Conservation (phyloP, 441 rosid species). For the Pelargonium australe region DNA sequence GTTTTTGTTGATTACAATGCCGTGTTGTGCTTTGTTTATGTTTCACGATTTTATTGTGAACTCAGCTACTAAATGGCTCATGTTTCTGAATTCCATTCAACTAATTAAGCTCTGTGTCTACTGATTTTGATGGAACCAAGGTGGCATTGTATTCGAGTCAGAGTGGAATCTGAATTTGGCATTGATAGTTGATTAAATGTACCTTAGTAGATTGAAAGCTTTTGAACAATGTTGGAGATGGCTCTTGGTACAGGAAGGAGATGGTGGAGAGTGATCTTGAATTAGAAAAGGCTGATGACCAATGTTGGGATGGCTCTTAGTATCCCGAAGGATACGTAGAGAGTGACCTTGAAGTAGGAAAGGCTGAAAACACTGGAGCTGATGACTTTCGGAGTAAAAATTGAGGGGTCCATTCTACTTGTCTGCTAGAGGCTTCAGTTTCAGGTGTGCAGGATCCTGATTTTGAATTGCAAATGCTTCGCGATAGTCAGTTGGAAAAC, state of each 20-base stretch:
- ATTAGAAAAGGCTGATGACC: too few relatives aligned
- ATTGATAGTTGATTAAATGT: neutral
- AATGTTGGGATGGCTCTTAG: constrained; percentile 19
- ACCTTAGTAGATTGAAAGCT: neutral
- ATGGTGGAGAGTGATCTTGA: too few relatives aligned
- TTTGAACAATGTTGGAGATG: constrained; percentile 4
- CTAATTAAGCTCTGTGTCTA: too few relatives aligned
- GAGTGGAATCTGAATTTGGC: too few relatives aligned
- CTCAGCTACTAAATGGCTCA: too few relatives aligned
- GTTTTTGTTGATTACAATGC: too few relatives aligned
- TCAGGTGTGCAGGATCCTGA: constrained; percentile 21
- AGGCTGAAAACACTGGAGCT: constrained; percentile 13
- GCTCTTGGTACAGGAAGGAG: neutral
- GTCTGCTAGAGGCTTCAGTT: constrained; percentile 19
- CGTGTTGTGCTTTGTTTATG: too few relatives aligned
- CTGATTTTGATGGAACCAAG: too few relatives aligned
- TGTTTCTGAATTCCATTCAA: too few relatives aligned
- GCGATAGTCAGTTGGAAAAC: constrained; percentile 22
- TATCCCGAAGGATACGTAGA: constrained; percentile 29
- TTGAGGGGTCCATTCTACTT: constrained; percentile 22
- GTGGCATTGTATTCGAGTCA: too few relatives aligned
- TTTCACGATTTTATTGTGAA: too few relatives aligned
- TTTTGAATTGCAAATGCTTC: constrained; percentile 36
- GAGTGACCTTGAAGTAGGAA: constrained; percentile 19
- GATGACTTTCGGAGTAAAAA: constrained; percentile 18